Evolutionary conservation across 768 basidiomycete species (phyloP).

Genomic region (Suillus cothurnatus): DNA sequence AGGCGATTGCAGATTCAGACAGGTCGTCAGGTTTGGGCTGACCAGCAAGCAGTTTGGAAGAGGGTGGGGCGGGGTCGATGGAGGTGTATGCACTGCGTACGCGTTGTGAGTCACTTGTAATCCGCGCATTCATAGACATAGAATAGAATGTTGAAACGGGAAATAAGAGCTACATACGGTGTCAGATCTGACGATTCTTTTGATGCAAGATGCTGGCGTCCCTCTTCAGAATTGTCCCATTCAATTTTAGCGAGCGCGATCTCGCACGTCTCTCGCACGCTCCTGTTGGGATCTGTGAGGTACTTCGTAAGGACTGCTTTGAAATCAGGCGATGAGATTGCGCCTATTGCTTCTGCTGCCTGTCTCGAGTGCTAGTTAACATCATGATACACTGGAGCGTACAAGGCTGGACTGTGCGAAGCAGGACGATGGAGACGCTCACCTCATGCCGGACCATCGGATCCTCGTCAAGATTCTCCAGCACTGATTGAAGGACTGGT

Average conservation of each 20-base stretch:
- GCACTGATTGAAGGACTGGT: slow-evolving; percentile 74
- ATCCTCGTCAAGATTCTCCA: slow-evolving; percentile 71
- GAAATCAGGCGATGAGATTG: slow-evolving; percentile 72
- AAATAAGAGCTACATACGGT: slow-evolving; percentile 36
- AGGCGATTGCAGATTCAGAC: slow-evolving; percentile 48
- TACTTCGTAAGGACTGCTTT: slow-evolving; percentile 73
- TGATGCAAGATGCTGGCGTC: slow-evolving; percentile 45
- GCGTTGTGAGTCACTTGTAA: slow-evolving; percentile 2
- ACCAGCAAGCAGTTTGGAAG: slow-evolving; percentile 61
- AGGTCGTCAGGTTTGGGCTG: slow-evolving; percentile 53
- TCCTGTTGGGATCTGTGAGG: slow-evolving; percentile 67
- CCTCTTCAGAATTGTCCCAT: slow-evolving; percentile 85
- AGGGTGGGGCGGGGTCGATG: slow-evolving; percentile 87
- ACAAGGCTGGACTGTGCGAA: neutral
- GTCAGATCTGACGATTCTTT: slow-evolving; percentile 33
- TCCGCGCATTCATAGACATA: neutral
- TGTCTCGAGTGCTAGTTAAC: slow-evolving; percentile 34
- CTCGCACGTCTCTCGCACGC: slow-evolving; percentile 94
- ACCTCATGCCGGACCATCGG: slow-evolving; percentile 99
- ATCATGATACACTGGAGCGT: neutral
- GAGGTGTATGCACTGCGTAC: slow-evolving; percentile 68
- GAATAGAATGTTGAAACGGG: neutral
- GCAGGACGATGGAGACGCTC: slow-evolving; percentile 20
- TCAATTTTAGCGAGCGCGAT: slow-evolving; percentile 95
- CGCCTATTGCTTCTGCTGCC: slow-evolving; percentile 99